Evolutionary conservation across 495 filamentous ascomycete genomes (phyloP), one percentile per base, ranked within the genome.

Genomic region (Lasiosphaeriaceae sp.): DNA sequence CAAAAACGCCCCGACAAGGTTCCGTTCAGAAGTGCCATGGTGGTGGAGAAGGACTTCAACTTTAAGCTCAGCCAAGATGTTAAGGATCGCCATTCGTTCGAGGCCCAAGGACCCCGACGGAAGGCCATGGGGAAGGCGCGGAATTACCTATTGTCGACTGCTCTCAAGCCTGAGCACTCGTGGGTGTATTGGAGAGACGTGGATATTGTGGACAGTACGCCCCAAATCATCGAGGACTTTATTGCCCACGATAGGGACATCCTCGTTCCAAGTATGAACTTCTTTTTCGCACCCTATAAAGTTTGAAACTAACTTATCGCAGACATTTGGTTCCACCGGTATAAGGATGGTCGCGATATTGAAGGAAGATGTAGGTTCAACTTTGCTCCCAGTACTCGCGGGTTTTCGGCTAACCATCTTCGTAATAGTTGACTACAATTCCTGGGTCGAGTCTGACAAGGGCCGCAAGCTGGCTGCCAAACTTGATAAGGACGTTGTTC

Each of bases 111-210:
- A 5, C 92, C 91, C 21, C 86, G 94, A 56, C 83, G 94, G 59
- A 97, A 93, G 74, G 84, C 89, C 37, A 92, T 98, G 80, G 94
- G 86, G 49, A 80, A 81, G 55, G 95, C 95, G 16, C 82, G 94
- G 52, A 98, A 98, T 70, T 97, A 96, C 70, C 80, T 98, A 21
- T 84, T 98, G 11, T 83, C 84, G 48, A 81, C 90, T 0, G 86
- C 94, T 22, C 70, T 98, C 60, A 95, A 93, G 77, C 80, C 91
- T 2, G 90, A 97, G 54, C 94, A 98, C 70, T 92, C 90, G 8
- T 98, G 94, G 94, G 95, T 98, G 22, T 97, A 97, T 71, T 98
- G 94, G 94, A 85, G 95, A 54, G 94, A 98, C 68, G 91, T 96
- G 26, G 94, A 98, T 74, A 97, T 98, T 64, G 81, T 86, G 23